A percentile compares a stretch with the other conserved stretches of the same genome.
Conservation (phyloP, 1,139 yeast species). For the Kluyveromyces marxianus region DNA sequence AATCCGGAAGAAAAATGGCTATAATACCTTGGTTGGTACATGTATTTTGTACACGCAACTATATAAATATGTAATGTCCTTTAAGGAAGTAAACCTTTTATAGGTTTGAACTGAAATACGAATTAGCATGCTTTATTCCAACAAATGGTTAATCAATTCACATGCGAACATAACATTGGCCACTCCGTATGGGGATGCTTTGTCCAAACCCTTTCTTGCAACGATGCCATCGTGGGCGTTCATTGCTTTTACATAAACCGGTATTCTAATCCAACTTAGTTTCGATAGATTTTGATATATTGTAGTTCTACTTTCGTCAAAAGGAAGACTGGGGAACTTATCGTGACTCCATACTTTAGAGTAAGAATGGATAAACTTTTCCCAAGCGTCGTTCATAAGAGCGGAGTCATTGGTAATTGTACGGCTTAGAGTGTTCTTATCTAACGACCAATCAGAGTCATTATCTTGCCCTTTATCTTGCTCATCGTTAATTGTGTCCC, state of each 20-base stretch:
- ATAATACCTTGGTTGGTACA: slow-evolving; percentile 1
- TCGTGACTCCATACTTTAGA: slow-evolving; percentile 11
- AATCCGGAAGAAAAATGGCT: slow-evolving; percentile 93
- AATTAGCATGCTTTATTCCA: not conserved
- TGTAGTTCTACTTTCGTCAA: slow-evolving; percentile 36
- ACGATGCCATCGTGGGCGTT: slow-evolving; percentile 71
- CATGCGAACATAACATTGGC: slow-evolving; percentile 27
- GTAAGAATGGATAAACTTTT: slow-evolving; percentile 22
- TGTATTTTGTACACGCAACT: too few relatives aligned
- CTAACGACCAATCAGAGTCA: slow-evolving; percentile 1
- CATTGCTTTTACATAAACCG: slow-evolving; percentile 55
- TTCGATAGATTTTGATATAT: slow-evolving; percentile 46
- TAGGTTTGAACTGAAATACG: not conserved
- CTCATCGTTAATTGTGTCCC: slow-evolving; percentile 9
- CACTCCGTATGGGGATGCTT: slow-evolving; percentile 19
- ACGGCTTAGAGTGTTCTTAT: slow-evolving; percentile 8
- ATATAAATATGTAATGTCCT: not conserved
- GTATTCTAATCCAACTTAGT: slow-evolving; percentile 58
- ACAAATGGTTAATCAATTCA: slow-evolving; percentile 12
- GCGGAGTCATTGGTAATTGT: slow-evolving; percentile 6
- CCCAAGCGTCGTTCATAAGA: slow-evolving; percentile 13
- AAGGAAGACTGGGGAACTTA: slow-evolving; percentile 29
- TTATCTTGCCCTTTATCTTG: slow-evolving; percentile 8
- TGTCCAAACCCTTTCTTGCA: slow-evolving; percentile 53
- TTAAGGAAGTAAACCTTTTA: not conserved